A percentile compares a stretch with the other conserved stretches of the same genome.
phyloP scores from a whole-genome alignment of 164 flowering plant species.

The Liriodendron chinense region DNA sequence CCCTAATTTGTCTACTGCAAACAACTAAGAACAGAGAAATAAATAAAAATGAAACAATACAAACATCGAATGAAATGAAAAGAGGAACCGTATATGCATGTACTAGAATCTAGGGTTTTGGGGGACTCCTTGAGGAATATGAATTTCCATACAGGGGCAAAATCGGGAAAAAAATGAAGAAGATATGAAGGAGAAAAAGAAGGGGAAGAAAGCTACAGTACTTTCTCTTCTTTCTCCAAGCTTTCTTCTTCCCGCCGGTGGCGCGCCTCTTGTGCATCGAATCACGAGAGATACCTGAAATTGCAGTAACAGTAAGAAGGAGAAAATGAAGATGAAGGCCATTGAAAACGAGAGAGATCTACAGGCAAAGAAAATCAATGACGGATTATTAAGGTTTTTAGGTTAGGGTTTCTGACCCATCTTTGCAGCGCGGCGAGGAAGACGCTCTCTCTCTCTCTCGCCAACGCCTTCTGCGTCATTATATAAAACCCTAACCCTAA shows the following conservation, averaged over 20 bases:
- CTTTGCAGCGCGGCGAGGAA: neutral
- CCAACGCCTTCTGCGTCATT: neutral
- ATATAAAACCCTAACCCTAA: no score
- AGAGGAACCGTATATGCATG: neutral
- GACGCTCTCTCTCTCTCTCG: neutral
- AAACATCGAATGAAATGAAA: neutral
- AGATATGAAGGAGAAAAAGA: neutral
- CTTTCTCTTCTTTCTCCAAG: slow-evolving; percentile 14
- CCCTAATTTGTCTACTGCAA: neutral
- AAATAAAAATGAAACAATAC: neutral
- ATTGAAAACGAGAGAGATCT: neutral
- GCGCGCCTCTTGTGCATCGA: slow-evolving; percentile 15
- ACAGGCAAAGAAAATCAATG: neutral
- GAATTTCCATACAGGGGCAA: neutral
- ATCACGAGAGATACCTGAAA: slow-evolving; percentile 11
- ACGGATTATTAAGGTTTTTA: neutral
- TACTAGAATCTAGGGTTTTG: neutral
- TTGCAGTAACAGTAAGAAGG: neutral
- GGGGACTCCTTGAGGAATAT: neutral
- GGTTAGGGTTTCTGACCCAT: slow-evolving; percentile 1
- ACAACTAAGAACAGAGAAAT: neutral
- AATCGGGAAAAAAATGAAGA: neutral
- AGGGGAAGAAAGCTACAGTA: neutral
- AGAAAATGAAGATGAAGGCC: neutral
- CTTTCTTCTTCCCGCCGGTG: slow-evolving; percentile 10